phyloP scores from a whole-genome alignment of 345 rosid species.

The Gossypium stocksii region DNA sequence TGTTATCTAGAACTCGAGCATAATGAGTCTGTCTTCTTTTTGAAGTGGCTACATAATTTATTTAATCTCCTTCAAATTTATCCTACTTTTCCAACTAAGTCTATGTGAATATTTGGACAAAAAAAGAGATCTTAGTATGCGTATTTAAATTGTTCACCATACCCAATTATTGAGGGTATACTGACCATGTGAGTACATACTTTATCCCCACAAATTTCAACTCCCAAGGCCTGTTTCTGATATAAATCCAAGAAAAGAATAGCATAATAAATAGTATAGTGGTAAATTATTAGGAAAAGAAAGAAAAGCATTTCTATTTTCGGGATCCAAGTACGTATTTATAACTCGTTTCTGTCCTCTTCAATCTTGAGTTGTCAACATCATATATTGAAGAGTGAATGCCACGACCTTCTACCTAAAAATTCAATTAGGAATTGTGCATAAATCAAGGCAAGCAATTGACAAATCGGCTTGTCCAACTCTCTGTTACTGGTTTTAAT shows the following conservation, averaged over 20 bases:
- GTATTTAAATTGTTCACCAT: background rate
- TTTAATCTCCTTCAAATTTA: background rate
- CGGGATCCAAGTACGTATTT: background rate
- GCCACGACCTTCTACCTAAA: background rate
- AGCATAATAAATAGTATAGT: background rate
- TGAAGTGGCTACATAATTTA: conserved; percentile 14
- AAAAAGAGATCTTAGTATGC: background rate
- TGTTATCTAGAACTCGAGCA: background rate
- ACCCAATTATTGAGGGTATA: conserved; percentile 1
- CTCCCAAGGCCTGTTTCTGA: background rate
- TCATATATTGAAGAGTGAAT: background rate
- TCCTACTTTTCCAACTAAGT: background rate
- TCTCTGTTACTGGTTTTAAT: background rate
- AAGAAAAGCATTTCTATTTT: background rate
- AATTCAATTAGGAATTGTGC: too few species aligned
- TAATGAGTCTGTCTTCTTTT: background rate
- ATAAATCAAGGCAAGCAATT: too few species aligned
- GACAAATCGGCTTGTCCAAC: too few species aligned
- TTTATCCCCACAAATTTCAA: background rate
- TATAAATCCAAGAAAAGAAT: background rate
- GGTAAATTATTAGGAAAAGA: background rate
- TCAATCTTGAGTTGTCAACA: background rate
- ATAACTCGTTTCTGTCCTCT: background rate
- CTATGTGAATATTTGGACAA: background rate
- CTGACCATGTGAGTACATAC: background rate